phyloP scores from a whole-genome alignment of 1,284 basidiomycete species.

The Ustilago nuda region DNA sequence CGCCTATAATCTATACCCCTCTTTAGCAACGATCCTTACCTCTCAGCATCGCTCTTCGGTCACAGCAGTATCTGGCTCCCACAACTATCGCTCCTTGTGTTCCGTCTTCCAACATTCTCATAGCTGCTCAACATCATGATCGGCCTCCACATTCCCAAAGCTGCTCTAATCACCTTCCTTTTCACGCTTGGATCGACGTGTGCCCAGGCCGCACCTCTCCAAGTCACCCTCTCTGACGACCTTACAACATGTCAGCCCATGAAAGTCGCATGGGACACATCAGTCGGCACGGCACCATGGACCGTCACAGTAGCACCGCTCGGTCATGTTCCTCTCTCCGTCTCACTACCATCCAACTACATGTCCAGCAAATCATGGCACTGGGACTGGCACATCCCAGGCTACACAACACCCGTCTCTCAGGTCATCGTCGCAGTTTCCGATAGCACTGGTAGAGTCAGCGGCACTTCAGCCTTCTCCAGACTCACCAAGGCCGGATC shows the following conservation, averaged over 20 bases:
- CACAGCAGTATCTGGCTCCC: not conserved
- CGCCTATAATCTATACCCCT: conserved; percentile 6
- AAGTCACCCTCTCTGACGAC: conserved; percentile 33
- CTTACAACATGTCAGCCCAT: conserved; percentile 39
- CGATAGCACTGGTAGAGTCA: conserved; percentile 31
- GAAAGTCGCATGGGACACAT: conserved; percentile 40
- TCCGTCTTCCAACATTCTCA: not conserved
- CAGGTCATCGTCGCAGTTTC: conserved; percentile 46
- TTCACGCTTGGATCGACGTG: conserved; percentile 21
- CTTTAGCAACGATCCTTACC: not conserved
- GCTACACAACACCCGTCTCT: conserved; percentile 22
- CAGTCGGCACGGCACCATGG: conserved; percentile 45
- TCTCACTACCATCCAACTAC: conserved; percentile 38
- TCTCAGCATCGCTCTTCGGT: not conserved
- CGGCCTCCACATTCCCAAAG: not conserved
- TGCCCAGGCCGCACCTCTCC: conserved; percentile 41
- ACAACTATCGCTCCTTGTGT: not conserved
- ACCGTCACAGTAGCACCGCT: conserved; percentile 49
- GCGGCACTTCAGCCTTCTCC: conserved; percentile 33
- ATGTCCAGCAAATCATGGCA: conserved; percentile 28
- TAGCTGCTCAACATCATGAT: not conserved
- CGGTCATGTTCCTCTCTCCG: conserved; percentile 36
- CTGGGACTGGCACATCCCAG: conserved; percentile 43
- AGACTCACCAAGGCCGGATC: conserved; percentile 19
- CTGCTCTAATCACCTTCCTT: conserved; percentile 5